Conservation (phyloP, 2,329 filamentous ascomycete species). For the Hymenoscyphus fraxineus region DNA sequence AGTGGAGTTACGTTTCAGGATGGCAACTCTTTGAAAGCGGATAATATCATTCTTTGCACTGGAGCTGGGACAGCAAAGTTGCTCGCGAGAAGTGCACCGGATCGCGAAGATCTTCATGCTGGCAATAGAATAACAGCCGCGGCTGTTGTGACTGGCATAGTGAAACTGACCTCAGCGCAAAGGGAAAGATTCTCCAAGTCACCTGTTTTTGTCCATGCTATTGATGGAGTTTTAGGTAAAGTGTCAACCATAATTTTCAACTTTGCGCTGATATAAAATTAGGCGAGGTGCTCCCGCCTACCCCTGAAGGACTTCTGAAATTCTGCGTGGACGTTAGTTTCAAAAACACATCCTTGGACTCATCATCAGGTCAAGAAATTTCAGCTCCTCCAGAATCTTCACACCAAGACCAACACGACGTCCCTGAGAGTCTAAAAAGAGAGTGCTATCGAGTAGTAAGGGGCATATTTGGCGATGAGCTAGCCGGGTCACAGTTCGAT, state of each 20-base stretch:
- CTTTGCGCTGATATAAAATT: conserved; percentile 3
- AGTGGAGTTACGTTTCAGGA: conserved; percentile 47
- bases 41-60: conserved; percentile 51
- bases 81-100: conserved; percentile 48
- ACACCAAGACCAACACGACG: conserved; percentile 42
- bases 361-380: conserved; percentile 47
- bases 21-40: conserved; percentile 46
- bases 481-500: conserved; percentile 40
- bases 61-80: conserved; percentile 55
- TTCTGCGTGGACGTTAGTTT: conserved; percentile 59
- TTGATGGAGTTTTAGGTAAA: conserved; percentile 41
- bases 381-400: conserved; percentile 43
- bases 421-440: conserved; percentile 40
- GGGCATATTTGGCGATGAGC: conserved; percentile 42
- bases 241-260: background rate
- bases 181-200: conserved; percentile 45
- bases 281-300: conserved; percentile 42
- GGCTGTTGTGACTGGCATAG: conserved; percentile 49
- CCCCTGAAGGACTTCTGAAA: conserved; percentile 50
- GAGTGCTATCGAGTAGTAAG: conserved; percentile 40
- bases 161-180: conserved; percentile 44
- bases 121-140: conserved; percentile 53
- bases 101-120: conserved; percentile 48
- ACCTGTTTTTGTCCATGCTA: conserved; percentile 50
- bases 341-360: conserved; percentile 48